Evolutionary conservation across 306 rosid genomes (phyloP).

Genomic region (Vachellia pachyceras): DNA sequence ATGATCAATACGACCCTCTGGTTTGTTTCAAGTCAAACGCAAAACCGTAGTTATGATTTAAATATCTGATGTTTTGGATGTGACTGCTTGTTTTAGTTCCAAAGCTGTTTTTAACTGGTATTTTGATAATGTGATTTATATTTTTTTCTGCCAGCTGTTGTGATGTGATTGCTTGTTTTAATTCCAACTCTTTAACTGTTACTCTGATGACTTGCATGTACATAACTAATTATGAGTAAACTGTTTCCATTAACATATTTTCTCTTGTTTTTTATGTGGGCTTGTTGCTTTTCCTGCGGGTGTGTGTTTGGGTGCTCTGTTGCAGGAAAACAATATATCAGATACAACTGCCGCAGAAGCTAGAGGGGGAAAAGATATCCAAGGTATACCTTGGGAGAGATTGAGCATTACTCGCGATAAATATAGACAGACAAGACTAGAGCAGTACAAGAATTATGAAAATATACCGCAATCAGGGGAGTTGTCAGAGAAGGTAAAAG

Average conservation of each 20-base stretch:
- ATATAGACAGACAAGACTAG: slow-evolving; percentile 77
- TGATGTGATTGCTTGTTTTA: not conserved
- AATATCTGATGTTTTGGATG: not conserved
- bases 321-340: slow-evolving; percentile 47
- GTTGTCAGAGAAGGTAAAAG: slow-evolving; percentile 67
- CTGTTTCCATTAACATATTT: slow-evolving; percentile 15
- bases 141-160: slow-evolving; percentile 4
- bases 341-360: slow-evolving; percentile 51
- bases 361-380: slow-evolving; percentile 52
- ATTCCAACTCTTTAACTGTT: not conserved
- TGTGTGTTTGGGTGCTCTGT: slow-evolving; percentile 1
- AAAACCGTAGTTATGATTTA: slow-evolving; percentile 1
- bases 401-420: slow-evolving; percentile 49
- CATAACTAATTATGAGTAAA: not conserved
- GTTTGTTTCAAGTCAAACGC: slow-evolving; percentile 35
- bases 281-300: slow-evolving; percentile 7
- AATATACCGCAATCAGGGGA: slow-evolving; percentile 76
- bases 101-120: not conserved
- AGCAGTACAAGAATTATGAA: slow-evolving; percentile 89
- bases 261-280: not conserved
- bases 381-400: slow-evolving; percentile 56
- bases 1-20: slow-evolving; percentile 38
- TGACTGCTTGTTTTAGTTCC: not conserved
- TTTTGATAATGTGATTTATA: not conserved
- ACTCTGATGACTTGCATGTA: not conserved